phyloP scores from a whole-genome alignment of 192 early-diverging fungal species.

The Kappamyces sp. region DNA sequence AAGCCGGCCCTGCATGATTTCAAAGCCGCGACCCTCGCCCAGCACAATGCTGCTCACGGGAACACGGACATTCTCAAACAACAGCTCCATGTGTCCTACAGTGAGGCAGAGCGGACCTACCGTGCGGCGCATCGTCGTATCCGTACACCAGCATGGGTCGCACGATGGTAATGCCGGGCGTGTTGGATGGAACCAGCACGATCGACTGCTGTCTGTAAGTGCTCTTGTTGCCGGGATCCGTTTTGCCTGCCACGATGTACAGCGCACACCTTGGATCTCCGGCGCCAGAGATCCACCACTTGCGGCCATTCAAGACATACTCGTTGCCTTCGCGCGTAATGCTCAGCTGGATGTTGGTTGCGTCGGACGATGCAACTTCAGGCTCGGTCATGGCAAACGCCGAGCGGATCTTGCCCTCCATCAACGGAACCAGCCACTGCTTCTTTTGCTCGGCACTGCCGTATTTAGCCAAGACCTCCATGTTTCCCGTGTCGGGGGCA shows the following conservation, averaged over 20 bases:
- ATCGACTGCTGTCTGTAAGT: slow-evolving; percentile 85
- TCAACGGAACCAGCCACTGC: slow-evolving; percentile 62
- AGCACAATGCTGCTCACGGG: slow-evolving; percentile 83
- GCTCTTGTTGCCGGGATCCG: slow-evolving; percentile 46
- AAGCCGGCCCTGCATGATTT: slow-evolving; percentile 93
- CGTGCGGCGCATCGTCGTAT: slow-evolving; percentile 94
- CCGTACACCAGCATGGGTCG: slow-evolving; percentile 87
- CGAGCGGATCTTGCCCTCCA: slow-evolving; percentile 89
- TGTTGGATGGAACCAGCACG: slow-evolving; percentile 77
- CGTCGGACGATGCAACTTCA: slow-evolving; percentile 91
- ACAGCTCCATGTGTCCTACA: slow-evolving; percentile 94
- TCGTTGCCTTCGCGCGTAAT: slow-evolving; percentile 48
- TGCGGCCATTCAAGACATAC: slow-evolving; percentile 57
- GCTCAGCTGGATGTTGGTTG: slow-evolving; percentile 88
- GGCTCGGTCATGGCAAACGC: slow-evolving; percentile 99
- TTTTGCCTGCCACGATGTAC: slow-evolving; percentile 91
- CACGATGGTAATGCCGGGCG: slow-evolving; percentile 77
- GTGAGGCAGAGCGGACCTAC: slow-evolving; percentile 91
- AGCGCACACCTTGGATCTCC: slow-evolving; percentile 90
- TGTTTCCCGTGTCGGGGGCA: slow-evolving; percentile 97
- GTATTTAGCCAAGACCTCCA: slow-evolving; percentile 98
- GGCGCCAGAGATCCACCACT: slow-evolving; percentile 99
- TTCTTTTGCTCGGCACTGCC: slow-evolving; percentile 79
- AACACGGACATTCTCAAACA: slow-evolving; percentile 83
- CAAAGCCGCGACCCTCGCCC: slow-evolving; percentile 97